These are phyloP conservation scores for Rhodosporidiobolus sp. DNA, from an alignment of 768 basidiomycete genomes.

Conservation along the genomic window DNA sequence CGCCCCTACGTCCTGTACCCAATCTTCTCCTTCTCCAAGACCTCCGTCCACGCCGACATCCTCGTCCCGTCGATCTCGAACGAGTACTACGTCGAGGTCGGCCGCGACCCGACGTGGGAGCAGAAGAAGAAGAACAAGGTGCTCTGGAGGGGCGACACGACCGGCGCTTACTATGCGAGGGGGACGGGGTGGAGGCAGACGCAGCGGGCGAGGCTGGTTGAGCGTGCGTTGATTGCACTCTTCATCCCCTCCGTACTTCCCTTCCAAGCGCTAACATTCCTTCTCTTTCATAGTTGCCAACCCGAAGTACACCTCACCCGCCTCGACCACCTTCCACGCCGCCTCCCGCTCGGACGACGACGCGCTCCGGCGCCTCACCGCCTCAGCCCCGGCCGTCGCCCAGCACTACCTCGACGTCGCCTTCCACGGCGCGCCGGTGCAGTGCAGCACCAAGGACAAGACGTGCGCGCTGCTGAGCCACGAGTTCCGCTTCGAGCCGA, in stretches of 20 bases:
- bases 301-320: not conserved
- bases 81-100: constrained; percentile 41
- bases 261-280: too few species aligned
- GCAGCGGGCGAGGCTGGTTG: constrained; percentile 42
- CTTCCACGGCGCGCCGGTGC: constrained; percentile 35
- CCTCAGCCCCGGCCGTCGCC: constrained; percentile 10
- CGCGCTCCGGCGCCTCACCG: constrained; percentile 9
- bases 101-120: constrained; percentile 47
- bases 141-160: constrained; percentile 53
- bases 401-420: constrained; percentile 40
- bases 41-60: constrained; percentile 42
- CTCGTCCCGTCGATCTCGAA: constrained; percentile 54
- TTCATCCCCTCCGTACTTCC: too few species aligned
- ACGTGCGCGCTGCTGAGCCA: constrained; percentile 34
- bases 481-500: constrained; percentile 27
- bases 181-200: constrained; percentile 38
- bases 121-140: constrained; percentile 50
- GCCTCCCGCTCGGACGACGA: constrained; percentile 9
- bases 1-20: constrained; percentile 41
- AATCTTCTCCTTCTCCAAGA: constrained; percentile 40
- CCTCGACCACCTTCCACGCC: constrained; percentile 12
- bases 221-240: constrained; percentile 4
- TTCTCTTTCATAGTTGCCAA: constrained; percentile 13
- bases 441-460: constrained; percentile 38
- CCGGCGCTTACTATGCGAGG: constrained; percentile 44